These are phyloP conservation scores for Rubroboletus satanas DNA, from an alignment of 768 basidiomycete species.

Conservation along the genomic window DNA sequence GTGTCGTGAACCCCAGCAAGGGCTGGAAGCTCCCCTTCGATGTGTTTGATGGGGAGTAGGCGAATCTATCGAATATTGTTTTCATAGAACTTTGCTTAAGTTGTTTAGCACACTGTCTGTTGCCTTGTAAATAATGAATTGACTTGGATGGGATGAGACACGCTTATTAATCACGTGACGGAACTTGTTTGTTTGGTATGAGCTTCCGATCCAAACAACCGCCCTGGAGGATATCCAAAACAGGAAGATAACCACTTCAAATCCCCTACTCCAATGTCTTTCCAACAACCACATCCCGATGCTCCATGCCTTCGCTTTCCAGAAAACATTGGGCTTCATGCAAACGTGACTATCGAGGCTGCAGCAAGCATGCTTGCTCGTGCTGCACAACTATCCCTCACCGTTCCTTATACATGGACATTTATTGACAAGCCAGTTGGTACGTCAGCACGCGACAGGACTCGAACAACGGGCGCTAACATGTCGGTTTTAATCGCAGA, in stretches of 20 bases:
- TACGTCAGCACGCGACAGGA: slow-evolving; percentile 28
- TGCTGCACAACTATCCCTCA: slow-evolving; percentile 53
- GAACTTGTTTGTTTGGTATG: slow-evolving; percentile 23
- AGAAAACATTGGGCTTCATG: slow-evolving; percentile 56
- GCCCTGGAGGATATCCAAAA: slow-evolving; percentile 8
- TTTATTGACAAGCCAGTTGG: slow-evolving; percentile 78
- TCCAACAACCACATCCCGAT: slow-evolving; percentile 51
- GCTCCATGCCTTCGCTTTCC: slow-evolving; percentile 69
- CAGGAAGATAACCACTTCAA: slow-evolving; percentile 2
- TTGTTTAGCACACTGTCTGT: neutral
- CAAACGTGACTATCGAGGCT: slow-evolving; percentile 50
- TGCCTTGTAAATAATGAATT: neutral
- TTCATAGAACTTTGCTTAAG: neutral
- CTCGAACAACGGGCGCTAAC: neutral
- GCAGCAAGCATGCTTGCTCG: slow-evolving; percentile 61
- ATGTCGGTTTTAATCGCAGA: slow-evolving; percentile 37
- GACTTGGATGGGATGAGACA: too few species aligned
- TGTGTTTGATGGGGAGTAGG: slow-evolving; percentile 50
- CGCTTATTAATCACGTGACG: slow-evolving; percentile 6
- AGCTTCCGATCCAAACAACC: slow-evolving; percentile 32
- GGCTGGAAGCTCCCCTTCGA: slow-evolving; percentile 59
- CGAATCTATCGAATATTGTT: neutral
- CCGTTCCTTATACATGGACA: slow-evolving; percentile 63
- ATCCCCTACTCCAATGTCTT: slow-evolving; percentile 22
- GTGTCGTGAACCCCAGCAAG: slow-evolving; percentile 57